phyloP scores from a whole-genome alignment of 225 moss, liverwort and hornwort genomes.

The Neckera pumila region DNA sequence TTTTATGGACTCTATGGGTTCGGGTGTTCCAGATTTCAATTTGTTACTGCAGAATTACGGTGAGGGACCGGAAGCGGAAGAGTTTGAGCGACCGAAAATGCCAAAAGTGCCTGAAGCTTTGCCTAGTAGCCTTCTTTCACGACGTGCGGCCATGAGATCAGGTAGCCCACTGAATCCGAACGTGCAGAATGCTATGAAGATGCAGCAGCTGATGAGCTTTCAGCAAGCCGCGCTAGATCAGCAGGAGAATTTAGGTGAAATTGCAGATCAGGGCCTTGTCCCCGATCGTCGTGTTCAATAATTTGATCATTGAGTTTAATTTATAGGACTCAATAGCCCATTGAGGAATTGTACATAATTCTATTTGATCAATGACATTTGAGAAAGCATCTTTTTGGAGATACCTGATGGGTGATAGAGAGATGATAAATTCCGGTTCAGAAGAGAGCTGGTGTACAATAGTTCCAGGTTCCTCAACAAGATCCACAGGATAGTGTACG shows the following conservation, averaged over 20 bases:
- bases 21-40: background rate
- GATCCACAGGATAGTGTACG: background rate
- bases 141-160: slow-evolving; percentile 13
- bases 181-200: slow-evolving; percentile 4
- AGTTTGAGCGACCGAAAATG: background rate
- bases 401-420: background rate
- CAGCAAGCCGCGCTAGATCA: slow-evolving; percentile 4
- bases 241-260: slow-evolving; percentile 7
- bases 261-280: background rate
- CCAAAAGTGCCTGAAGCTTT: background rate
- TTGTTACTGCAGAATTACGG: background rate
- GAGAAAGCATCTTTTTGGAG: background rate
- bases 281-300: background rate
- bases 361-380: background rate
- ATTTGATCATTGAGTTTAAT: background rate
- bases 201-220: slow-evolving; percentile 22
- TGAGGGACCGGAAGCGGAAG: background rate
- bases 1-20: background rate
- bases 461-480: background rate
- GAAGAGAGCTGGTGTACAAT: background rate
- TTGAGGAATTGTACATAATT: slow-evolving; percentile 9
- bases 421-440: background rate
- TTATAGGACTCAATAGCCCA: background rate
- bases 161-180: slow-evolving; percentile 21
- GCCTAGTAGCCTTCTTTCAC: background rate